Evolutionary conservation across 1,139 yeast genomes (phyloP).

Genomic region (Magnusiomyces magnusii): DNA sequence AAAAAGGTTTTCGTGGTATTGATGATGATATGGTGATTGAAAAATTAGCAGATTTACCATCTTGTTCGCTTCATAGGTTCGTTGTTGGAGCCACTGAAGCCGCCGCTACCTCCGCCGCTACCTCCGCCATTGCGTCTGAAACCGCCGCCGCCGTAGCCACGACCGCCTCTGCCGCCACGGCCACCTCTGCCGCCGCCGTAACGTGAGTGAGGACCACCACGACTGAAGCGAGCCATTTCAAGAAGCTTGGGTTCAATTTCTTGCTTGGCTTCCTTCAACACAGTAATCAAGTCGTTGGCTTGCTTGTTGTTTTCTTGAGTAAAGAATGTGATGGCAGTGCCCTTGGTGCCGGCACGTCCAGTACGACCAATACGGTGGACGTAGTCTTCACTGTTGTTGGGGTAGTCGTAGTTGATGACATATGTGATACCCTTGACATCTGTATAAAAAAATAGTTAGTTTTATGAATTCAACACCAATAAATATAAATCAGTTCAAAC

Average conservation of each 20-base stretch:
- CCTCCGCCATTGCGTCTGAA: slow-evolving; percentile 40
- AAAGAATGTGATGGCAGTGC: slow-evolving; percentile 94
- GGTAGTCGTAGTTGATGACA: slow-evolving; percentile 95
- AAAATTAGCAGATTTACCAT: not conserved
- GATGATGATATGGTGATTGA: not conserved
- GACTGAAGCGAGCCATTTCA: slow-evolving; percentile 43
- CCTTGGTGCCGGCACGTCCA: slow-evolving; percentile 96
- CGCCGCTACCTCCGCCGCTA: slow-evolving; percentile 17
- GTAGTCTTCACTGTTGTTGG: slow-evolving; percentile 96
- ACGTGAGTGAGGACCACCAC: slow-evolving; percentile 43
- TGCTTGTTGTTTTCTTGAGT: slow-evolving; percentile 79
- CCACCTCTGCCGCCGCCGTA: slow-evolving; percentile 30
- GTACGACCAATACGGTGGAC: slow-evolving; percentile 97
- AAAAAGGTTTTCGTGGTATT: not conserved
- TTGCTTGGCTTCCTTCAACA: slow-evolving; percentile 95
- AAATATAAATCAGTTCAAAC: too few relatives aligned
- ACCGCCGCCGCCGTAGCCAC: slow-evolving; percentile 34
- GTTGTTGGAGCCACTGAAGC: not conserved
- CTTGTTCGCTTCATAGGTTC: not conserved
- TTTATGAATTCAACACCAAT: too few relatives aligned
- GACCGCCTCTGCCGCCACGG: slow-evolving; percentile 55
- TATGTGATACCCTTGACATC: slow-evolving; percentile 96
- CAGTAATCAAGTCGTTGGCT: slow-evolving; percentile 86
- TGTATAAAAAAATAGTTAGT: too few relatives aligned
- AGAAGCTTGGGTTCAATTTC: slow-evolving; percentile 50